These are phyloP conservation scores for Mycena galericulata DNA, from an alignment of 768 basidiomycete species.

Conservation along the genomic window DNA sequence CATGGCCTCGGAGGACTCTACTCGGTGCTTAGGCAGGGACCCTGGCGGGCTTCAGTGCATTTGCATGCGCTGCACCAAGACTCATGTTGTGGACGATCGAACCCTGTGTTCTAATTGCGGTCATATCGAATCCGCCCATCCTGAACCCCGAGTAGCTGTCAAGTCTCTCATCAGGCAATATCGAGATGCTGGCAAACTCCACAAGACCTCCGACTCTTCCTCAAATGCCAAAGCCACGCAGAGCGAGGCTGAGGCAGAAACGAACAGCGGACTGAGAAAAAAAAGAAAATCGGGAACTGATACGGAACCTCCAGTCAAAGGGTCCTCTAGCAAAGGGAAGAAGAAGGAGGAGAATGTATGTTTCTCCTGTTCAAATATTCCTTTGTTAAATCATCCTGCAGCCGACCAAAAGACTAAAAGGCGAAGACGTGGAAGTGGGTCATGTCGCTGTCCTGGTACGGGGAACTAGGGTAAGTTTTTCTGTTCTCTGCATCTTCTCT, in stretches of 20 bases:
- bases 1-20: background rate
- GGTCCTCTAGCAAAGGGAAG: background rate
- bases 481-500: background rate
- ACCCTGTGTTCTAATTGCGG: constrained; percentile 4
- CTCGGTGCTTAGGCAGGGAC: background rate
- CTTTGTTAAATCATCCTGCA: background rate
- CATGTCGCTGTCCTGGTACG: background rate
- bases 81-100: background rate
- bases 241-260: background rate
- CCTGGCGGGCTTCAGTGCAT: background rate
- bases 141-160: background rate
- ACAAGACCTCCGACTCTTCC: background rate
- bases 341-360: background rate
- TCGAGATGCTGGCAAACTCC: background rate
- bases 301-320: background rate
- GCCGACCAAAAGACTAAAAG: background rate
- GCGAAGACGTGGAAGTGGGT: background rate
- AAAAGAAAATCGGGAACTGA: background rate
- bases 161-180: background rate
- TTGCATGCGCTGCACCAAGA: background rate
- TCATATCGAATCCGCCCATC: constrained; percentile 8
- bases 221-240: background rate
- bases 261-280: background rate
- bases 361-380: background rate
- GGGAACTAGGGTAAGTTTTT: background rate